Evolutionary conservation across 2,329 filamentous ascomycete genomes (phyloP), one percentile per base, ranked within the genome.

Genomic region (Calonectria honghensis): DNA sequence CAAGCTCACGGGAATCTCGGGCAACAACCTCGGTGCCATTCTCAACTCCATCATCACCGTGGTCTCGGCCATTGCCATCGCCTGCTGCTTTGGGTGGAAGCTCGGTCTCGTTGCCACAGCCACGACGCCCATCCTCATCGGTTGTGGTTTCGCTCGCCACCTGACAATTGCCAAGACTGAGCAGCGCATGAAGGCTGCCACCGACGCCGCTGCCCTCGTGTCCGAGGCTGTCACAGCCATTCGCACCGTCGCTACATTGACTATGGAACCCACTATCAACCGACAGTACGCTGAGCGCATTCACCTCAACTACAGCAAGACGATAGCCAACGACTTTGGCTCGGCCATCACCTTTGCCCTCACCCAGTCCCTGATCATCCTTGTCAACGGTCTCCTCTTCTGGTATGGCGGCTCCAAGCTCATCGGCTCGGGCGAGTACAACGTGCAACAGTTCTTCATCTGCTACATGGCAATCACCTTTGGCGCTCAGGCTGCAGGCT

Each of bases 141-240:
- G 45, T 39, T 64, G 41, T 3, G 68, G 68, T 14, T 70, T 64
- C 27, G 35, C 57, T 39, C 57, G 68, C 11, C 45, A 70, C 39
- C 4, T 51, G 11, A 65, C 41, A 4, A 35, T 70, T 11, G 59
- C 51, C 35, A 70, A 70, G 59, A 70, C 45, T 7, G 59, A 37
- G 9, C 32, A 41, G 68, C 68, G 68, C 24, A 54, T 70, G 57
- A 41, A 48, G 32, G 27, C 51, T 27, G 31, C 37, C 57, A 61
- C 68, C 11, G 59, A 70, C 7, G 59, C 57, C 9, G 68, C 68
- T 1, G 68, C 57, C 16, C 32, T 70, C 5, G 68, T 61, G 20
- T 70, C 57, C 5, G 68, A 70, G 24, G 68, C 68, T 7, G 50
- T 70, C 68, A 70, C 59, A 35, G 68, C 68, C 32, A 70, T 70